These are phyloP conservation scores for Penicillium griseofulvum DNA, from an alignment of 2,329 filamentous ascomycete genomes.

Conservation along the genomic window DNA sequence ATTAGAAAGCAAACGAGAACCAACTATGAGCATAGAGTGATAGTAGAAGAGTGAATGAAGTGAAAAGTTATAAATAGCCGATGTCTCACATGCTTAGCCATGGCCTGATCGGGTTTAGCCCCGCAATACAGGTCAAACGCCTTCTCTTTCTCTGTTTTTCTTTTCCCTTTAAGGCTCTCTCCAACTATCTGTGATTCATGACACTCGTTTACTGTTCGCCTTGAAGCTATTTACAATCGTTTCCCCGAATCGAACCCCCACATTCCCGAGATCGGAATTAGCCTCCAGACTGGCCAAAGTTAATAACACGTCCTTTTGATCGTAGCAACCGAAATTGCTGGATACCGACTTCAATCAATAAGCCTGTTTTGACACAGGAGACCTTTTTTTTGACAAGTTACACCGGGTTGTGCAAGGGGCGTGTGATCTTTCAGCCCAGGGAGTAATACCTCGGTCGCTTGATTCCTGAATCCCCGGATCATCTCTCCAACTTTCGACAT, in stretches of 20 bases:
- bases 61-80: slow-evolving; percentile 19
- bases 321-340: slow-evolving; percentile 3
- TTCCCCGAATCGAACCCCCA: slow-evolving; percentile 1
- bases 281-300: slow-evolving; percentile 12
- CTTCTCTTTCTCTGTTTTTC: slow-evolving; percentile 8
- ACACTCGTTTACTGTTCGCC: slow-evolving; percentile 12
- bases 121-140: slow-evolving; percentile 19
- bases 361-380: background rate
- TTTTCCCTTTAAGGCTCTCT: background rate
- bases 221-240: slow-evolving; percentile 1
- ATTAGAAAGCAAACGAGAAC: too few relatives aligned
- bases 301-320: slow-evolving; percentile 7
- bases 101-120: slow-evolving; percentile 20
- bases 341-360: background rate
- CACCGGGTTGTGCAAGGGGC: background rate
- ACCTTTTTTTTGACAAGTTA: background rate
- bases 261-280: slow-evolving; percentile 19
- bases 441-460: slow-evolving; percentile 4
- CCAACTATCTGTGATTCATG: background rate
- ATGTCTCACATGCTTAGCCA: slow-evolving; percentile 20
- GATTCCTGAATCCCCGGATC: background rate
- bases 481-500: slow-evolving; percentile 25
- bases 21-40: too few relatives aligned
- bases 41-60: too few relatives aligned
- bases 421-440: background rate